A percentile compares a stretch with the other conserved stretches of the same genome.
Conservation (phyloP, 306 rosid species). For the Cicer yamashitae region DNA sequence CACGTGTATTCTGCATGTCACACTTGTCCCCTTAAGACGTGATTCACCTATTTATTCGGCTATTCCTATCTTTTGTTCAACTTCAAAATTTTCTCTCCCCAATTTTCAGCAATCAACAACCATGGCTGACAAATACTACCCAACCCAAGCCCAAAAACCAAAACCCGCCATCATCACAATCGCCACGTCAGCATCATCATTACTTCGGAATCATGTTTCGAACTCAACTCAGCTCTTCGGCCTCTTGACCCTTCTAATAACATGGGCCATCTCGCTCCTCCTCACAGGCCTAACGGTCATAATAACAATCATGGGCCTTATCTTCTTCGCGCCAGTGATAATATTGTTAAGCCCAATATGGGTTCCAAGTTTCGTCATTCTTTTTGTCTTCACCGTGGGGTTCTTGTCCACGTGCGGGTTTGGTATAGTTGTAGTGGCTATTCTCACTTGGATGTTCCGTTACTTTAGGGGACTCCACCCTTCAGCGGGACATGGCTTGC, state of each 20-base stretch:
- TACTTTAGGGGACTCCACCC: constrained; percentile 50
- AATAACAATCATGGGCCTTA: constrained; percentile 42
- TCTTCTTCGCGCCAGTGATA: constrained; percentile 63
- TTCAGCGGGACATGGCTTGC: not conserved
- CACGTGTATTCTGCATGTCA: constrained; percentile 60
- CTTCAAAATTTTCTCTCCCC: not conserved
- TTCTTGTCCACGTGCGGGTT: constrained; percentile 60
- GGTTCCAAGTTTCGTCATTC: constrained; percentile 53
- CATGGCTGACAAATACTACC: constrained; percentile 63
- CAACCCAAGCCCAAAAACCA: constrained; percentile 20
- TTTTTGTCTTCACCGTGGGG: constrained; percentile 41
- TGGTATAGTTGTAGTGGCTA: constrained; percentile 47
- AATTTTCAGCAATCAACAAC: not conserved
- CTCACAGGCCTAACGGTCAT: constrained; percentile 61
- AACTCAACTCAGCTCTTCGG: constrained; percentile 64
- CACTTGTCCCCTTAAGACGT: constrained; percentile 32
- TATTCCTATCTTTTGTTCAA: no score
- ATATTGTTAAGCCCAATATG: constrained; percentile 66
- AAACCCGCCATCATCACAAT: constrained; percentile 22
- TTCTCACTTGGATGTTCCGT: constrained; percentile 61
- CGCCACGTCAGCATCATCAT: constrained; percentile 34
- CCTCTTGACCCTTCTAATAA: constrained; percentile 58
- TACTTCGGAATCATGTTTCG: constrained; percentile 50
- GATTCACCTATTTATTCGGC: not conserved
- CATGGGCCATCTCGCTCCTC: constrained; percentile 59